A percentile compares a stretch with the other conserved stretches of the same genome.
Conservation (phyloP, 495 filamentous ascomycete species). For the Hypoxylon perforatum region DNA sequence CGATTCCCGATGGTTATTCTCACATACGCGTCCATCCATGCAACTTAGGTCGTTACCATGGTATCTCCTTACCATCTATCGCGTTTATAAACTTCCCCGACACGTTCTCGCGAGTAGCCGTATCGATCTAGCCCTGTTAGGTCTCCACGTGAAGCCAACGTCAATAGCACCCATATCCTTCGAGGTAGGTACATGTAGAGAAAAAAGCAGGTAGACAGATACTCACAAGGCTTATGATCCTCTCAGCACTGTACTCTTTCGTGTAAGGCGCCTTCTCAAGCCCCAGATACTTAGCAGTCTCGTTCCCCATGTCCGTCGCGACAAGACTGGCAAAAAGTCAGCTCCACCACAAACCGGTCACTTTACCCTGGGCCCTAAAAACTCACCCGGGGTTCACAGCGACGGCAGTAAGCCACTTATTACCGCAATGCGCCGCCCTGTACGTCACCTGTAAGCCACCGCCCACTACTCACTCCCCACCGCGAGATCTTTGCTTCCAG, state of each 20-base stretch:
- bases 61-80: slow-evolving; percentile 19
- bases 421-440: slow-evolving; percentile 31
- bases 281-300: slow-evolving; percentile 29
- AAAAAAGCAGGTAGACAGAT: too few relatives aligned
- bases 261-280: slow-evolving; percentile 32
- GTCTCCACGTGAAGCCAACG: not conserved
- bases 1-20: too few relatives aligned
- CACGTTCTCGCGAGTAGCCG: slow-evolving; percentile 15
- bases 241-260: slow-evolving; percentile 25
- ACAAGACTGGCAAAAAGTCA: slow-evolving; percentile 16
- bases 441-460: slow-evolving; percentile 1
- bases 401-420: slow-evolving; percentile 30
- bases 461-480: too few relatives aligned
- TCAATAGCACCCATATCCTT: not conserved
- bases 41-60: slow-evolving; percentile 1
- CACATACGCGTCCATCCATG: too few relatives aligned
- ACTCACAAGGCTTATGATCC: slow-evolving; percentile 23
- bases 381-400: slow-evolving; percentile 33
- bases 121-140: slow-evolving; percentile 23
- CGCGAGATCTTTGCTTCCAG: too few relatives aligned
- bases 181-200: too few relatives aligned
- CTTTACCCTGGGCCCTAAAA: not conserved
- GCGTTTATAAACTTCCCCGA: slow-evolving; percentile 25
- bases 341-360: not conserved
- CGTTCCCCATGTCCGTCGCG: slow-evolving; percentile 27